Percentiles rank a stretch among this genome's conserved stretches.
Evolutionary conservation across 768 basidiomycete species (phyloP).

Genomic region (Lactifluus hygrophoroides): DNA sequence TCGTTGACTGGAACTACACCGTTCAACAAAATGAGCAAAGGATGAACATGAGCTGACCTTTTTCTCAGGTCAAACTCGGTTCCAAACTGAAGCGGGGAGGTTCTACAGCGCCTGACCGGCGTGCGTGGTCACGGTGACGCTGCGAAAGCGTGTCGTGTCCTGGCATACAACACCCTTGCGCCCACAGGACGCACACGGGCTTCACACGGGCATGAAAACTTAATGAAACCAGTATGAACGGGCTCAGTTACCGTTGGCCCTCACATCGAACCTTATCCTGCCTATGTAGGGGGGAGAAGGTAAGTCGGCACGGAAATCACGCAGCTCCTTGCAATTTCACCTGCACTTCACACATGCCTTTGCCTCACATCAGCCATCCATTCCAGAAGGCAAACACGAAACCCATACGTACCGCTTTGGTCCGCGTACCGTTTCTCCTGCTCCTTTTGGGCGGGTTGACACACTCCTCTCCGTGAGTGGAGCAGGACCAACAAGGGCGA

Average conservation of each 20-base stretch:
- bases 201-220: neutral
- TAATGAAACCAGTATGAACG: neutral
- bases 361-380: slow-evolving; percentile 2
- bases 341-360: slow-evolving; percentile 23
- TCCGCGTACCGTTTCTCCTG: slow-evolving; percentile 50
- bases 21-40: neutral
- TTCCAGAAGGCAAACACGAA: neutral
- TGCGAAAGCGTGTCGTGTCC: neutral
- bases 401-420: slow-evolving; percentile 43
- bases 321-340: slow-evolving; percentile 2
- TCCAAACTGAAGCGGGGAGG: neutral
- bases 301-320: neutral
- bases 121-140: neutral
- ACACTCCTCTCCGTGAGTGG: slow-evolving; percentile 40
- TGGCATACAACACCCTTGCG: slow-evolving; percentile 13
- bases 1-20: neutral
- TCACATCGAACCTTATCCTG: slow-evolving; percentile 21
- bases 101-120: neutral
- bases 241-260: slow-evolving; percentile 13
- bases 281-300: neutral
- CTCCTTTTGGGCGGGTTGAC: slow-evolving; percentile 40
- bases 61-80: neutral
- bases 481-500: slow-evolving; percentile 47
- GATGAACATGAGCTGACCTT: neutral
- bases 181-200: slow-evolving; percentile 13